Percentiles rank a stretch among this genome's conserved stretches.
Evolutionary conservation across 768 basidiomycete species (phyloP).

Genomic region (Tricholoma terreum): DNA sequence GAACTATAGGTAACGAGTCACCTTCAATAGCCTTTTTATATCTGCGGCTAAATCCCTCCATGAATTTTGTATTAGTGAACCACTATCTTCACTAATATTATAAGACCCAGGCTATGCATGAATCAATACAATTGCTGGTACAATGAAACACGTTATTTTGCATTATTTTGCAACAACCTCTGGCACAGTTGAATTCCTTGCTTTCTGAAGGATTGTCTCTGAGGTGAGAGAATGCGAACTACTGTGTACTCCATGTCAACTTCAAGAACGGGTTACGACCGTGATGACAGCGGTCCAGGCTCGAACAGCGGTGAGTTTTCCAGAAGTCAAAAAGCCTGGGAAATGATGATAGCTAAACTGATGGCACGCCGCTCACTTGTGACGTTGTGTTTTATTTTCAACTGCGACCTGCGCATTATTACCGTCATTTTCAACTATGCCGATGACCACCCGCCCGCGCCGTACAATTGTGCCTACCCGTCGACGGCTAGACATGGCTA

Average conservation of each 20-base stretch:
- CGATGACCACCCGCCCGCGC: conserved; percentile 15
- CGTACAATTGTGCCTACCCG: conserved; percentile 12
- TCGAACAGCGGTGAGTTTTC: conserved; percentile 11
- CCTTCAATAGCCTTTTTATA: no score
- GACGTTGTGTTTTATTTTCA: not conserved
- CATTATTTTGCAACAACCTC: not conserved
- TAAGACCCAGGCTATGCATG: no score
- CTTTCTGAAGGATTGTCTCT: not conserved
- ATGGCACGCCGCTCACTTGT: conserved; percentile 9
- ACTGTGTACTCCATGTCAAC: not conserved
- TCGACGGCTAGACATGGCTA: conserved; percentile 15
- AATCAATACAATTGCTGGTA: no score
- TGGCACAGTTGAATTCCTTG: not conserved
- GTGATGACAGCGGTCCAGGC: conserved; percentile 3
- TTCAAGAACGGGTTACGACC: not conserved
- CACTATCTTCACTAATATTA: no score
- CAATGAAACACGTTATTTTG: not conserved
- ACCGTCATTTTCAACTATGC: conserved; percentile 8
- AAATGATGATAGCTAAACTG: conserved; percentile 18
- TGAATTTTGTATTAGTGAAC: no score
- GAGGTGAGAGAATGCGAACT: not conserved
- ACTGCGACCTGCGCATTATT: not conserved
- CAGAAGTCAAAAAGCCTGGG: conserved; percentile 13
- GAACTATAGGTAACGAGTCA: no score
- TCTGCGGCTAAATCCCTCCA: no score